Percentiles rank a stretch among this genome's conserved stretches.
These are phyloP conservation scores for Fraxinus sp. DNA, from an alignment of 305 asterid genomes.

Conservation along the genomic window DNA sequence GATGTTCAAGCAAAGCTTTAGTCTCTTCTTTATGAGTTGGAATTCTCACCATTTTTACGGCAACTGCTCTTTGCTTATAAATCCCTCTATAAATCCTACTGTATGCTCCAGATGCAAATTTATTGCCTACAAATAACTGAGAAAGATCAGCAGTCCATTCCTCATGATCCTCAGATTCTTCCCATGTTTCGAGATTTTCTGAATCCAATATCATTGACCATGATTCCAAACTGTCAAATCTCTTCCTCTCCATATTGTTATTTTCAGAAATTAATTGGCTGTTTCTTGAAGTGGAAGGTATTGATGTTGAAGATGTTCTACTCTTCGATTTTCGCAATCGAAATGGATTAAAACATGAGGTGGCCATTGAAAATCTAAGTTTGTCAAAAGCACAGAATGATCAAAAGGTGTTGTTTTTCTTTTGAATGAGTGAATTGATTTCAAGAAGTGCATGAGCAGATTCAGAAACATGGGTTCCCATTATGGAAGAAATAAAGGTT, in stretches of 20 bases:
- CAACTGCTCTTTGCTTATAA: constrained; percentile 34
- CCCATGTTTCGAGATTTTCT: constrained; percentile 50
- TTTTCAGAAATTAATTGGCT: constrained; percentile 27
- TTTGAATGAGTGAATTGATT: background rate
- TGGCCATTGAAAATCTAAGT: constrained; percentile 31
- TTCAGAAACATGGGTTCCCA: constrained; percentile 19
- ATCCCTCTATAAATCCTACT: constrained; percentile 35
- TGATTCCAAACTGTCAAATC: constrained; percentile 52
- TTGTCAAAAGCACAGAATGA: constrained; percentile 8
- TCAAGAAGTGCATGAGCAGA: constrained; percentile 36
- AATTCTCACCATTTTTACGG: constrained; percentile 30
- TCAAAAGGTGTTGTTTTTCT: background rate
- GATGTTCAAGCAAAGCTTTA: constrained; percentile 23
- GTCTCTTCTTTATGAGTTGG: constrained; percentile 24
- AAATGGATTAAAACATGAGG: constrained; percentile 43
- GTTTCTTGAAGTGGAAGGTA: constrained; percentile 33
- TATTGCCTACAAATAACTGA: constrained; percentile 31
- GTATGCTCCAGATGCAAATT: constrained; percentile 34
- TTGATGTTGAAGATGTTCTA: constrained; percentile 23
- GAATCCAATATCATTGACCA: constrained; percentile 58
- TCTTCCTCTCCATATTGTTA: constrained; percentile 40
- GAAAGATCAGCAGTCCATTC: constrained; percentile 30
- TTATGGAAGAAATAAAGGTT: constrained; percentile 34
- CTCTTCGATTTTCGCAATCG: constrained; percentile 29
- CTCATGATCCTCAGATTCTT: constrained; percentile 36